A percentile compares a stretch with the other conserved stretches of the same genome.
Evolutionary conservation across 495 filamentous ascomycete genomes (phyloP).

Genomic region (Neurospora sp.): DNA sequence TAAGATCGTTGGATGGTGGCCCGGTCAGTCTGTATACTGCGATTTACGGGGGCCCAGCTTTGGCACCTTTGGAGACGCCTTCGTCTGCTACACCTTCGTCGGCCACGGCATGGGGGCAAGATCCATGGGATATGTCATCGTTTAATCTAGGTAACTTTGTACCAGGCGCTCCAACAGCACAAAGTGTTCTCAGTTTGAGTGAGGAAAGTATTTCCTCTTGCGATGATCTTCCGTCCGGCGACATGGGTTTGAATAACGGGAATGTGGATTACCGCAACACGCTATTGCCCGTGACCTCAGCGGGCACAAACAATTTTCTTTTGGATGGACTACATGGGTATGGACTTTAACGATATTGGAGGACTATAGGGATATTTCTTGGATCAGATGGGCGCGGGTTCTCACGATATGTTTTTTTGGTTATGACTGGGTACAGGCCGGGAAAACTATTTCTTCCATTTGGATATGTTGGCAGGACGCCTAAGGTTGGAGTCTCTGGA

Average conservation of each 20-base stretch:
- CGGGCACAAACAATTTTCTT: constrained; percentile 6
- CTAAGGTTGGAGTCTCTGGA: neutral
- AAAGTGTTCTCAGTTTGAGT: constrained; percentile 65
- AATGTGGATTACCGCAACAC: constrained; percentile 23
- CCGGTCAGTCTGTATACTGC: constrained; percentile 73
- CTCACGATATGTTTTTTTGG: neutral
- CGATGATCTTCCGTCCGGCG: constrained; percentile 31
- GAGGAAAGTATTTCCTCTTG: constrained; percentile 61
- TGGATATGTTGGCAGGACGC: neutral
- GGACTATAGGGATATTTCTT: neutral
- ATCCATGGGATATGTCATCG: constrained; percentile 42
- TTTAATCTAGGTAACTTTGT: constrained; percentile 38
- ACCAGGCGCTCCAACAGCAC: constrained; percentile 34
- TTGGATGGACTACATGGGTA: constrained; percentile 10
- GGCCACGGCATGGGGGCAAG: constrained; percentile 40
- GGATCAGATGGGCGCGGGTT: neutral
- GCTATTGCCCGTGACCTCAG: constrained; percentile 8
- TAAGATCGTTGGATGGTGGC: constrained; percentile 67
- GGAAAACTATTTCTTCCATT: neutral
- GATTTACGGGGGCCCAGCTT: constrained; percentile 63
- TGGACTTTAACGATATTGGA: neutral
- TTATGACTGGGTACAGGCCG: neutral
- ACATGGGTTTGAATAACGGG: constrained; percentile 25
- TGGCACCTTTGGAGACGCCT: constrained; percentile 31
- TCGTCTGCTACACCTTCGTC: constrained; percentile 17